These are phyloP conservation scores for Guyanaporus albipodus DNA, from an alignment of 768 basidiomycete genomes.

Conservation along the genomic window DNA sequence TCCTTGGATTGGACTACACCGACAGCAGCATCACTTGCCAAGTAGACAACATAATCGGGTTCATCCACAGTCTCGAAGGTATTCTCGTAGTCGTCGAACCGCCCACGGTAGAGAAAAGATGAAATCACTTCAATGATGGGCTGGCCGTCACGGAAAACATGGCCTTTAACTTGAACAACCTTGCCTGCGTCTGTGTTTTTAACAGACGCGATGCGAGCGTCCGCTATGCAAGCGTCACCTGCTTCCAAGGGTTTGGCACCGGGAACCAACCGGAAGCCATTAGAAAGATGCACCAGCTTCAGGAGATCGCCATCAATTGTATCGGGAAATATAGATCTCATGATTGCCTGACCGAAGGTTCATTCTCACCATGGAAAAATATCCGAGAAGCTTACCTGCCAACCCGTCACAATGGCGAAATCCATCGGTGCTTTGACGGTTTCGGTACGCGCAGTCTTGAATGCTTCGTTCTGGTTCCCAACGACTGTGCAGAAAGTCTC, in stretches of 20 bases:
- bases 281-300: constrained; percentile 95
- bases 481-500: constrained; percentile 91
- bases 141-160: constrained; percentile 69
- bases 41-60: constrained; percentile 77
- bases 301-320: constrained; percentile 91
- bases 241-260: constrained; percentile 73
- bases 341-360: constrained; percentile 72
- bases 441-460: constrained; percentile 71
- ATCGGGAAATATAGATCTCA: constrained; percentile 94
- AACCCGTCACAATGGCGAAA: constrained; percentile 96
- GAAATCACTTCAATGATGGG: constrained; percentile 93
- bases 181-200: constrained; percentile 90
- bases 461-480: constrained; percentile 88
- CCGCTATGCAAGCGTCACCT: constrained; percentile 87
- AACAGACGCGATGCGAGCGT: constrained; percentile 86
- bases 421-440: constrained; percentile 91
- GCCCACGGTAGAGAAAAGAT: constrained; percentile 94
- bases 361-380: background rate
- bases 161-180: constrained; percentile 85
- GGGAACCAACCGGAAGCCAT: constrained; percentile 88
- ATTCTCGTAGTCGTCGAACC: constrained; percentile 90
- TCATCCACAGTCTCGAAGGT: constrained; percentile 94
- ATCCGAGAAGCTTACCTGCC: constrained; percentile 67
- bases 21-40: constrained; percentile 73
- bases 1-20: constrained; percentile 94